Evolutionary conservation across 352 stramenopile species (phyloP).

Genomic region (Blastocystis sp.): DNA sequence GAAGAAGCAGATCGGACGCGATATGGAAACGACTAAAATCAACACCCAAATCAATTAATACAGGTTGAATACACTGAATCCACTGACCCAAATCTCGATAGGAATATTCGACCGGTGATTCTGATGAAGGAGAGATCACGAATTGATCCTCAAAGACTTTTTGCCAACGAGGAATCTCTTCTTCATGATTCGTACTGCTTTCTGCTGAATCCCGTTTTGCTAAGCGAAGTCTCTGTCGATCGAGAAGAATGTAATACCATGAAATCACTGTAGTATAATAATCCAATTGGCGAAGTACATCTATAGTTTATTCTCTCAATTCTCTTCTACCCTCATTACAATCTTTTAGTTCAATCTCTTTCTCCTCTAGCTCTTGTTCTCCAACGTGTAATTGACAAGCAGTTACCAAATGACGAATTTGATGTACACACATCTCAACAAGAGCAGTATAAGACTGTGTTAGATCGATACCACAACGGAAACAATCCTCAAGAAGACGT

Average conservation of each 20-base stretch:
- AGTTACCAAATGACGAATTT: neutral
- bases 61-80: conserved; percentile 52
- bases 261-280: conserved; percentile 35
- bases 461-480: conserved; percentile 23
- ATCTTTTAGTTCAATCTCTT: neutral
- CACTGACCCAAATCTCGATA: neutral
- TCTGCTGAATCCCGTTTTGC: neutral
- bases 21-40: neutral
- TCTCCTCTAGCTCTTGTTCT: neutral
- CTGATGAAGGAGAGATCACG: neutral
- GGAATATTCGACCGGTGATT: neutral
- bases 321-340: neutral
- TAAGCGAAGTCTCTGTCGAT: neutral
- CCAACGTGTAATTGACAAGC: neutral
- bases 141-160: conserved; percentile 27
- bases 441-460: conserved; percentile 2
- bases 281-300: neutral
- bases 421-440: neutral
- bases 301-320: neutral
- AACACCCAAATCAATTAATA: neutral
- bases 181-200: neutral
- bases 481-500: conserved; percentile 42
- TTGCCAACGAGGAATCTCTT: conserved; percentile 15
- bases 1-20: neutral
- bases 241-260: conserved; percentile 45